Base-by-base conservation (phyloP, 345 rosid genomes). In the Passiflora organensis region DNA sequence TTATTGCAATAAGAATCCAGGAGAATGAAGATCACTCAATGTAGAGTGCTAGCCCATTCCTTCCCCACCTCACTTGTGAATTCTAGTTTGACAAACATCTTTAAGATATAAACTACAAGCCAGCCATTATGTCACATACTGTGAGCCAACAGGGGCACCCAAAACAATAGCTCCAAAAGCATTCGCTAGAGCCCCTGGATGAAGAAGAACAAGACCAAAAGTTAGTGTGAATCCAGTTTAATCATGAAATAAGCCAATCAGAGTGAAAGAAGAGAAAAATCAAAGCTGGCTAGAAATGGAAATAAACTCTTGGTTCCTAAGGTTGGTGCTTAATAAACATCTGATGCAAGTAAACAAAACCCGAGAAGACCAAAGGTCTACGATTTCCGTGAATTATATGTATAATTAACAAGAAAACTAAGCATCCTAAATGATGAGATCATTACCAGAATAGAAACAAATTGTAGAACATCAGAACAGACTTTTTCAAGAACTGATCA, bases 111-210 rank as follows among this genome's bases (percentile, higher is more conserved):
- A 59, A 17, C 18, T 16, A 59, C 48, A 21, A 16, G 47, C 51
- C 54, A 16, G 47, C 51, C 54, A 61, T 32, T 52, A 51, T 17
- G 48, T 41, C 52, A 82, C 86, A 53, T 84, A 88, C 95, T 78
- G 77, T 46, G 71, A 49, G 56, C 93, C 89, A 50, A 88, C 71
- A 43, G 95, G 96, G 60, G 95, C 87, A 17, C 95, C 96, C 77
- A 93, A 72, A 53, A 77, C 80, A 68, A 89, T 55, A 25, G 94
- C 95, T 77, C 93, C 95, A 61, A 84, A 51, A 50, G 84, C 85
- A 77, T 82, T 86, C 23, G 80, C 10, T 9, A 84, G 37, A 58
- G 95, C 95, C 44, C 96, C 98, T 91, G 47, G 16, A 23, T 55
- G 25, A 57, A 51, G 14, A 43, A 2, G 22, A 18, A 22, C 9